phyloP scores from a whole-genome alignment of 192 early-diverging fungal genomes.

The Umbelopsis ramanniana region DNA sequence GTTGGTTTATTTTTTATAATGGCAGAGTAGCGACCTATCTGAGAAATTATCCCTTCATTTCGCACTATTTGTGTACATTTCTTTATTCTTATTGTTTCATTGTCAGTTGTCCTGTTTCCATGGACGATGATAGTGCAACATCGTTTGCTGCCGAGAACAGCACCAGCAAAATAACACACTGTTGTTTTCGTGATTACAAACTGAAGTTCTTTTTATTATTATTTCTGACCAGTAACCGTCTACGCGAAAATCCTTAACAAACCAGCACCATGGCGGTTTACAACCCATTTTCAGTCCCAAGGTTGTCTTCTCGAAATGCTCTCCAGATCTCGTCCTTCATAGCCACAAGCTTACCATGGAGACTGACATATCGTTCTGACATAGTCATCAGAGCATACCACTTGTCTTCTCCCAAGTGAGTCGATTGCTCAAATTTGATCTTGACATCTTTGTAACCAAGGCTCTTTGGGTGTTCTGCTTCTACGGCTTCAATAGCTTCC shows the following conservation, averaged over 20 bases:
- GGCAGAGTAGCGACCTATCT: too few relatives aligned
- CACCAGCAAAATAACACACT: too few relatives aligned
- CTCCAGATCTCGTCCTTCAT: constrained; percentile 17
- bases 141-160: too few relatives aligned
- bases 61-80: too few relatives aligned
- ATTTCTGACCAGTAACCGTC: background rate
- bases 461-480: background rate
- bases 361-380: constrained; percentile 5
- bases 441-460: constrained; percentile 9
- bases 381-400: background rate
- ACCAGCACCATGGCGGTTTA: background rate
- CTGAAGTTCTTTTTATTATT: background rate
- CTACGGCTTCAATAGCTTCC: background rate
- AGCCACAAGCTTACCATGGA: background rate
- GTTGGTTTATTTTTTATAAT: too few relatives aligned
- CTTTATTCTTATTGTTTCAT: background rate
- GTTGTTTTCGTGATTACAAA: too few relatives aligned
- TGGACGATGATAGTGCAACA: too few relatives aligned
- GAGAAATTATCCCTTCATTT: too few relatives aligned
- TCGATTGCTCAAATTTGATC: background rate
- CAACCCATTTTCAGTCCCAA: constrained; percentile 14
- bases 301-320: constrained; percentile 14
- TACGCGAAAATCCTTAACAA: too few relatives aligned
- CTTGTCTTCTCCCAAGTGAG: background rate
- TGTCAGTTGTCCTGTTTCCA: background rate